phyloP scores from a whole-genome alignment of 495 filamentous ascomycete genomes.

The Daldinia decipiens region DNA sequence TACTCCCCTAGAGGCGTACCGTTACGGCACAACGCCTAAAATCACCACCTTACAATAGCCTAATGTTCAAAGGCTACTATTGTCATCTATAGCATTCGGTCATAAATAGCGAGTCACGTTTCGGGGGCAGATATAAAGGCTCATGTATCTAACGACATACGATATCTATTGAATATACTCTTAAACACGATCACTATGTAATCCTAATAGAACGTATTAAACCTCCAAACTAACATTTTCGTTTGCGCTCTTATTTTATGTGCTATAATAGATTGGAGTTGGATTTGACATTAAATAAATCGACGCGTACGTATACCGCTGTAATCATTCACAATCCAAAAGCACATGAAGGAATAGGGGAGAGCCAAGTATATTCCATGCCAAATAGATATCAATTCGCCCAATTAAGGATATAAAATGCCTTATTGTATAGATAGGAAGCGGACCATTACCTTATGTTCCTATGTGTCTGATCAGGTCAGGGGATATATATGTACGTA shows the following conservation, averaged over 20 bases:
- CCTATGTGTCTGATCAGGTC: background rate
- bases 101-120: constrained; percentile 1
- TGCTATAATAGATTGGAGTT: no score
- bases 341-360: no score
- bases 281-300: no score
- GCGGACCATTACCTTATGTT: no score
- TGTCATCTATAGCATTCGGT: background rate
- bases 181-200: background rate
- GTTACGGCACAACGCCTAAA: constrained; percentile 21
- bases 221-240: background rate
- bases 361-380: no score
- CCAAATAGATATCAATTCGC: no score
- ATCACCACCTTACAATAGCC: background rate
- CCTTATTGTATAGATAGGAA: no score
- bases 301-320: no score
- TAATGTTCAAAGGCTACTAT: background rate
- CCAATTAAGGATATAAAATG: no score
- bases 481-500: background rate
- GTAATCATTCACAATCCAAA: no score
- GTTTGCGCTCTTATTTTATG: background rate
- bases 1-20: background rate
- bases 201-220: background rate
- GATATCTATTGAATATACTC: background rate
- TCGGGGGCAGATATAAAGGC: background rate
- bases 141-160: background rate